Evolutionary conservation across 2,329 filamentous ascomycete species (phyloP).

Genomic region (Ambrosiella beaveri): DNA sequence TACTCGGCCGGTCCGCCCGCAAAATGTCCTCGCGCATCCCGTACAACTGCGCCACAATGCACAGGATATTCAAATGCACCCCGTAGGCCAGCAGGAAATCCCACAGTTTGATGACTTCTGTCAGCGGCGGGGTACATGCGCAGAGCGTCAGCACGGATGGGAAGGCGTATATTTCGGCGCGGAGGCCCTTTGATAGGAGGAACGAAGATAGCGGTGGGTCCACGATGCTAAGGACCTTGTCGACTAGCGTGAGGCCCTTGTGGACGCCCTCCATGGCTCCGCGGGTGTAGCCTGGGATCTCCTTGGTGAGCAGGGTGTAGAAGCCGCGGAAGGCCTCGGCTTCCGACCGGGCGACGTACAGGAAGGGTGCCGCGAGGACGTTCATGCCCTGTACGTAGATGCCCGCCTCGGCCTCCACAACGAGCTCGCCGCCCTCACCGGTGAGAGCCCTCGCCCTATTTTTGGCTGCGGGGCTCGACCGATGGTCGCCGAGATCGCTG

Average conservation of each 20-base stretch:
- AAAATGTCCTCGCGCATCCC: conserved; percentile 65
- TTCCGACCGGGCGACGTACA: conserved; percentile 88
- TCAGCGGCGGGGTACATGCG: conserved; percentile 85
- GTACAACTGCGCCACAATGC: conserved; percentile 88
- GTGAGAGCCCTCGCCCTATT: conserved; percentile 41
- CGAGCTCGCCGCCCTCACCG: conserved; percentile 39
- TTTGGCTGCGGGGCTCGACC: conserved; percentile 21
- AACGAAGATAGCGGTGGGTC: conserved; percentile 76
- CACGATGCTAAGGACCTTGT: conserved; percentile 79
- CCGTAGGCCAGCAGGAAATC: conserved; percentile 96
- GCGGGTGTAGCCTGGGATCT: conserved; percentile 85
- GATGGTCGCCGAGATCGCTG: conserved; percentile 6
- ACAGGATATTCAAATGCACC: conserved; percentile 83
- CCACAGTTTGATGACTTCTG: conserved; percentile 85
- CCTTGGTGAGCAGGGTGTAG: conserved; percentile 66
- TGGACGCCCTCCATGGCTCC: conserved; percentile 97
- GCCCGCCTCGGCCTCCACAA: conserved; percentile 44
- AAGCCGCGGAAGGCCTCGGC: conserved; percentile 89
- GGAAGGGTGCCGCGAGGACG: conserved; percentile 83
- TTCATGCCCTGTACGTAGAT: conserved; percentile 99
- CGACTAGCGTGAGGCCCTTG: conserved; percentile 74
- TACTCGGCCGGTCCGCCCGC: conserved; percentile 55
- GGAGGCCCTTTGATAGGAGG: conserved; percentile 69
- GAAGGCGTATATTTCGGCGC: conserved; percentile 91
- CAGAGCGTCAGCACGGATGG: conserved; percentile 87